Percentiles rank a stretch among this genome's conserved stretches.
Evolutionary conservation across 495 filamentous ascomycete genomes (phyloP).

Genomic region (Xylaria longipes): DNA sequence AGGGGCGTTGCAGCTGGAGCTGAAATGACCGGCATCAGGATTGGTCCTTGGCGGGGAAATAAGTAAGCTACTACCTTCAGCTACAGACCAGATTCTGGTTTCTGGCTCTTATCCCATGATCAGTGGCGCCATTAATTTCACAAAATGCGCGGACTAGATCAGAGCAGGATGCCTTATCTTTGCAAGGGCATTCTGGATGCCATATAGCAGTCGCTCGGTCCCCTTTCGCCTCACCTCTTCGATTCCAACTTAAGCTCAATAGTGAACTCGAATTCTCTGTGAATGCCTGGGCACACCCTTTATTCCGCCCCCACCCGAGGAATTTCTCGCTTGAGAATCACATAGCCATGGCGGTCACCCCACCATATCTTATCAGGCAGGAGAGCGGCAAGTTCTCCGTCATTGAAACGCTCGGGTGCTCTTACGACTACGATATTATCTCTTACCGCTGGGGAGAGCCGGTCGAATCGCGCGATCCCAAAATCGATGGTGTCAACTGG

Average conservation of each 20-base stretch:
- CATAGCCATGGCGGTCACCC: constrained; percentile 1
- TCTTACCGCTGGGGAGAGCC: not conserved
- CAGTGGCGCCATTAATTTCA: constrained; percentile 3
- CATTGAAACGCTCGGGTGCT: not conserved
- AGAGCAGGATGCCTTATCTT: not conserved
- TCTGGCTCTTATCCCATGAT: not conserved
- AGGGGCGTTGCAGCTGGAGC: not conserved
- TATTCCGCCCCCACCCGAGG: not conserved
- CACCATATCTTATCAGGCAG: not conserved
- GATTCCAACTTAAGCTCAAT: not conserved
- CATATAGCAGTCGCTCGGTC: not conserved
- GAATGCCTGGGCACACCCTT: not conserved
- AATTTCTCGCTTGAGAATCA: not conserved
- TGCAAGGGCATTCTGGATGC: not conserved
- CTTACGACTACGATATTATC: constrained; percentile 11
- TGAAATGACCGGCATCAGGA: not conserved
- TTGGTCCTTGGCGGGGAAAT: not conserved
- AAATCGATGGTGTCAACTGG: not conserved
- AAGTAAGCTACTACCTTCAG: not conserved
- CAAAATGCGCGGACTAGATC: not conserved
- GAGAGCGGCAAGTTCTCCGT: constrained; percentile 13
- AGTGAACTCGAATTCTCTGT: not conserved
- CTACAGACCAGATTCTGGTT: not conserved
- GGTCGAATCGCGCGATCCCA: not conserved
- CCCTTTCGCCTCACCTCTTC: not conserved